Evolutionary conservation across 208 protist genomes (phyloP).

Genomic region (Trypanosoma scelopori): DNA sequence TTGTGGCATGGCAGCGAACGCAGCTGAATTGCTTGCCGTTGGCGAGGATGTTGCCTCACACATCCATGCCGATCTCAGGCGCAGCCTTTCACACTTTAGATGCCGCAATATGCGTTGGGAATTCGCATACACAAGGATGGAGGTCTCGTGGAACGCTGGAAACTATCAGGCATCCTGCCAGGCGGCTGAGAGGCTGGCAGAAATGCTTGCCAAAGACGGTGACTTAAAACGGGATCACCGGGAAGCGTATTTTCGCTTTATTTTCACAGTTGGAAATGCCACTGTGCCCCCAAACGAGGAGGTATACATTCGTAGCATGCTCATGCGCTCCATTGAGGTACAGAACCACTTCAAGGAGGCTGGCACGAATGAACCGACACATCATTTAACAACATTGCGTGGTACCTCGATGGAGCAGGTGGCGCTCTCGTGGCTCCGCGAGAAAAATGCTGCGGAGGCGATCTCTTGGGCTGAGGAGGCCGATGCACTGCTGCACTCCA

Average conservation of each 20-base stretch:
- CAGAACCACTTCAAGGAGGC: slow-evolving; percentile 22
- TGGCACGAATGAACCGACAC: slow-evolving; percentile 8
- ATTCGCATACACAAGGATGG: slow-evolving; percentile 54
- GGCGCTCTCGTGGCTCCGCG: slow-evolving; percentile 30
- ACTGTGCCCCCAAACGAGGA: slow-evolving; percentile 8
- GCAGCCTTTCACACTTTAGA: slow-evolving; percentile 22
- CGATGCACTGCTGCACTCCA: slow-evolving; percentile 22
- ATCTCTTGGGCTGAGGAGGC: slow-evolving; percentile 21
- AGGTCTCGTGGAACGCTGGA: slow-evolving; percentile 34
- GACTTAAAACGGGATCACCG: slow-evolving; percentile 29
- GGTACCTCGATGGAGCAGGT: slow-evolving; percentile 28
- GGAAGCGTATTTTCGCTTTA: slow-evolving; percentile 62
- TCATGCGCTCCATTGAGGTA: slow-evolving; percentile 22
- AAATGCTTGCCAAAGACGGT: slow-evolving; percentile 26
- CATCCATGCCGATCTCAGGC: slow-evolving; percentile 7
- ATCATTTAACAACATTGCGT: slow-evolving; percentile 23
- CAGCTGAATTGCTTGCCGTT: slow-evolving; percentile 28
- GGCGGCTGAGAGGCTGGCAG: slow-evolving; percentile 25
- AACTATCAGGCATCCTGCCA: slow-evolving; percentile 21
- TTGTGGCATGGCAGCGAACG: slow-evolving; percentile 17
- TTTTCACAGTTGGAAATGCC: slow-evolving; percentile 39
- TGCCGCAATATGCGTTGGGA: slow-evolving; percentile 41
- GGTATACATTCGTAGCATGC: slow-evolving; percentile 25
- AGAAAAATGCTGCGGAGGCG: slow-evolving; percentile 24
- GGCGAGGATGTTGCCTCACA: slow-evolving; percentile 22